Percentiles rank a stretch among this genome's conserved stretches.
These are phyloP conservation scores for Salix purpurea DNA, from an alignment of 345 rosid genomes.

Conservation along the genomic window DNA sequence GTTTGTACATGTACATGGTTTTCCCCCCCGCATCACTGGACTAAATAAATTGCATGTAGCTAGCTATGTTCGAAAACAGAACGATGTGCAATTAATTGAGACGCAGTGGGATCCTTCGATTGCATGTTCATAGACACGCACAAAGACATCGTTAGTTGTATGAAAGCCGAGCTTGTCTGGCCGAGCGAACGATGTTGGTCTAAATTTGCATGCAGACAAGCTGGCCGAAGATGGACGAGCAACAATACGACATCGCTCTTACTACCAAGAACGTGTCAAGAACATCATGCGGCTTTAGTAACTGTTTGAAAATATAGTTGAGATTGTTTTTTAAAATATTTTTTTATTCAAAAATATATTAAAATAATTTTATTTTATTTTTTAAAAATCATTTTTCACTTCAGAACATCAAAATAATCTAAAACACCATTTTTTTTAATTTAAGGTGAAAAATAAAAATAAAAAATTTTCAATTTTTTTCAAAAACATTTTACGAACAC, in stretches of 20 bases:
- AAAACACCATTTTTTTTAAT: no score
- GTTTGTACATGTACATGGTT: no score
- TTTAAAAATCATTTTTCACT: no score
- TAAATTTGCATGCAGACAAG: constrained; percentile 22
- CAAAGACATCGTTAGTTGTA: neutral
- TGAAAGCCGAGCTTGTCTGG: neutral
- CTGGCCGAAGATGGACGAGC: neutral
- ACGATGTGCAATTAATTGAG: constrained; percentile 15
- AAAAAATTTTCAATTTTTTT: no score
- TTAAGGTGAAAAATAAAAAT: no score
- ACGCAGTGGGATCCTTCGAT: neutral
- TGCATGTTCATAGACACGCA: neutral
- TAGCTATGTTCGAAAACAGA: constrained; percentile 4
- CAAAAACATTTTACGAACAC: no score
- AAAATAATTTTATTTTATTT: no score
- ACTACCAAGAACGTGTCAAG: neutral
- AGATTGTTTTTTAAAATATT: no score
- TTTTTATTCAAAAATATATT: no score
- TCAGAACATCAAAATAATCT: accelerated
- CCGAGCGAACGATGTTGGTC: neutral
- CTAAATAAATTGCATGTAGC: neutral
- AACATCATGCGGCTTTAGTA: neutral
- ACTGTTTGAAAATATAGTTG: no score
- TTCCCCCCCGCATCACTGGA: no score
- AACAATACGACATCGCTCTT: neutral